These are phyloP conservation scores for Tephrocybe sp. DNA, from an alignment of 768 basidiomycete genomes.

Conservation along the genomic window DNA sequence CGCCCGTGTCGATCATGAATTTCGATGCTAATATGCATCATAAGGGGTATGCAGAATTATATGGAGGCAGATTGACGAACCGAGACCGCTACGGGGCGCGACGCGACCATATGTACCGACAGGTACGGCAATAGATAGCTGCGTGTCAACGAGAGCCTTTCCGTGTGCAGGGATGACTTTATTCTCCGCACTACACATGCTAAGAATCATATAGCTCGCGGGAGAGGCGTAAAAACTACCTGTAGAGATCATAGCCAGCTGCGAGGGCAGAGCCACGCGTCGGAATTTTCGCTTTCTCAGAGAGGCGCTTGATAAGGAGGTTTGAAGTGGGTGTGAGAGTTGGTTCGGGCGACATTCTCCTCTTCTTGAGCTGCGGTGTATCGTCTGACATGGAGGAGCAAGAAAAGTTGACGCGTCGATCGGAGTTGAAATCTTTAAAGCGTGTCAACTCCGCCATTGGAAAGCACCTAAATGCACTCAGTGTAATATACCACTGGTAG, in stretches of 20 bases:
- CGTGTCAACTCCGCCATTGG: constrained; percentile 33
- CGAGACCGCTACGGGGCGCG: constrained; percentile 92
- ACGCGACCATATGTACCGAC: constrained; percentile 93
- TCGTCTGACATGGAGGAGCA: constrained; percentile 25
- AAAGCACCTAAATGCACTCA: too few species aligned
- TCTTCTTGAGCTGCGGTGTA: constrained; percentile 49
- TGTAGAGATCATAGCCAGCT: constrained; percentile 95
- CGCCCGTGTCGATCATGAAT: constrained; percentile 97
- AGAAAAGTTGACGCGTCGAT: constrained; percentile 30
- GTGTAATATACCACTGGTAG: too few species aligned
- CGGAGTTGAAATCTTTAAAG: constrained; percentile 27
- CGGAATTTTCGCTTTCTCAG: constrained; percentile 78
- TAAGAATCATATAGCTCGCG: constrained; percentile 1
- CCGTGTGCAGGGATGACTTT: constrained; percentile 85
- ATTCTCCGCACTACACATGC: constrained; percentile 65
- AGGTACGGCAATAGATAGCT: constrained; percentile 92
- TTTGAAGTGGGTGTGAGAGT: constrained; percentile 34
- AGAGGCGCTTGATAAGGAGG: constrained; percentile 83
- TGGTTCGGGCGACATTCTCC: constrained; percentile 47
- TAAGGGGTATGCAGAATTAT: neutral
- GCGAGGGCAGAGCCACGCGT: constrained; percentile 83
- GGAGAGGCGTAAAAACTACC: constrained; percentile 39
- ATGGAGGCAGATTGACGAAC: constrained; percentile 42
- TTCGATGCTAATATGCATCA: constrained; percentile 70
- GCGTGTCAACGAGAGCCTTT: constrained; percentile 89